Evolutionary conservation across 257 asterid species (phyloP).

Genomic region (Penstemon barbatus): DNA sequence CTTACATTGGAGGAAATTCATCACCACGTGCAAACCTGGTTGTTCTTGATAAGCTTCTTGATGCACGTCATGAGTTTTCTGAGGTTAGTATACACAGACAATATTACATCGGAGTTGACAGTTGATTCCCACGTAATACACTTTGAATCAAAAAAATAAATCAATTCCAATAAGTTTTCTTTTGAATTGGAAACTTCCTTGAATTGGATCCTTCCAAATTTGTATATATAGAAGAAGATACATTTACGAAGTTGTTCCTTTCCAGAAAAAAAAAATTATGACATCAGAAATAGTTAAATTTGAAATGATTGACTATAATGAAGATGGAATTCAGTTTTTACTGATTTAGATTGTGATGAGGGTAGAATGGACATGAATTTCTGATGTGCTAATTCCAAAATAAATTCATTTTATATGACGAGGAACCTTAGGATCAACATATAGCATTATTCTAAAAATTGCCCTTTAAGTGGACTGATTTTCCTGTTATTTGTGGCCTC

Average conservation of each 20-base stretch:
- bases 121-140: too few species aligned
- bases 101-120: background rate
- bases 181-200: too few species aligned
- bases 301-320: conserved; percentile 19
- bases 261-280: background rate
- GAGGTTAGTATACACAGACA: conserved; percentile 51
- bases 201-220: too few species aligned
- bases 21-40: conserved; percentile 74
- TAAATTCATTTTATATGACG: conserved; percentile 12
- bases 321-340: conserved; percentile 10
- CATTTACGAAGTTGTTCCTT: background rate
- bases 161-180: too few species aligned
- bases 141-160: too few species aligned
- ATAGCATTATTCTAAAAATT: conserved; percentile 22
- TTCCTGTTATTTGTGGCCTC: conserved; percentile 14
- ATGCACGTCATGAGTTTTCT: conserved; percentile 87
- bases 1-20: conserved; percentile 80
- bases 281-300: conserved; percentile 15
- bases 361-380: conserved; percentile 2
- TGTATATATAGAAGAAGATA: too few species aligned
- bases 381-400: conserved; percentile 2
- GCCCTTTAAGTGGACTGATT: conserved; percentile 7
- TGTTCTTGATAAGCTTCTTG: conserved; percentile 84
- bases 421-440: conserved; percentile 1
- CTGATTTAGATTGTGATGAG: conserved; percentile 14